Conservation (phyloP, 805 yeast genomes). For the Teunomyces kruisii region DNA sequence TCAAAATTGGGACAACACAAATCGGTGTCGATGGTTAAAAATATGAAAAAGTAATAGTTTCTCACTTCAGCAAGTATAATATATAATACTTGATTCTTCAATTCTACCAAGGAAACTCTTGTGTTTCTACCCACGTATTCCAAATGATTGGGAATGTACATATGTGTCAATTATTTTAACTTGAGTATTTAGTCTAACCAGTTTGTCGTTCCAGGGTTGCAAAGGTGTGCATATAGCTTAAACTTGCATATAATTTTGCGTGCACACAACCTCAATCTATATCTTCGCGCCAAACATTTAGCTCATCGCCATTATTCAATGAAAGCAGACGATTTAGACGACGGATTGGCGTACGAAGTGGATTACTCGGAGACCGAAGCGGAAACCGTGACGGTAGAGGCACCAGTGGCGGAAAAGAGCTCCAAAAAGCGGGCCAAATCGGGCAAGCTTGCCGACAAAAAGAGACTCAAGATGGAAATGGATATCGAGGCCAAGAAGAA, state of each 20-base stretch:
- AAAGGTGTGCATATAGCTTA: too few relatives aligned
- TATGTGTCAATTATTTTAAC: too few relatives aligned
- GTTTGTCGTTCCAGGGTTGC: too few relatives aligned
- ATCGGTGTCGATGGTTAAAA: too few relatives aligned
- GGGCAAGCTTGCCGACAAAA: constrained; percentile 59
- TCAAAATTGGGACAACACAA: too few relatives aligned
- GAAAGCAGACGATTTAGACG: constrained; percentile 72
- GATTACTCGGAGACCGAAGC: constrained; percentile 29
- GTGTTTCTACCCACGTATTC: too few relatives aligned
- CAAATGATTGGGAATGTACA: too few relatives aligned
- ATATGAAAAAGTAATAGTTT: too few relatives aligned
- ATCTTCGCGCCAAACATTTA: background rate
- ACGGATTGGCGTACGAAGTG: constrained; percentile 65
- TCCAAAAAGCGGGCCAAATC: constrained; percentile 23
- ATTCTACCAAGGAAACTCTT: too few relatives aligned
- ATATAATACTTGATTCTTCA: too few relatives aligned
- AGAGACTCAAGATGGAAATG: constrained; percentile 63
- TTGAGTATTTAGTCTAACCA: too few relatives aligned
- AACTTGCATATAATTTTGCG: background rate
- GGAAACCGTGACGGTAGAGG: constrained; percentile 11
- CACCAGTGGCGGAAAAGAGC: constrained; percentile 8
- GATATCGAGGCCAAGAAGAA: constrained; percentile 58
- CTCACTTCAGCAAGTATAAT: too few relatives aligned
- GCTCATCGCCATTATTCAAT: constrained; percentile 11
- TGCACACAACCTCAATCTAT: background rate